phyloP scores from a whole-genome alignment of 1,284 basidiomycete genomes.

The Trametes sp. region DNA sequence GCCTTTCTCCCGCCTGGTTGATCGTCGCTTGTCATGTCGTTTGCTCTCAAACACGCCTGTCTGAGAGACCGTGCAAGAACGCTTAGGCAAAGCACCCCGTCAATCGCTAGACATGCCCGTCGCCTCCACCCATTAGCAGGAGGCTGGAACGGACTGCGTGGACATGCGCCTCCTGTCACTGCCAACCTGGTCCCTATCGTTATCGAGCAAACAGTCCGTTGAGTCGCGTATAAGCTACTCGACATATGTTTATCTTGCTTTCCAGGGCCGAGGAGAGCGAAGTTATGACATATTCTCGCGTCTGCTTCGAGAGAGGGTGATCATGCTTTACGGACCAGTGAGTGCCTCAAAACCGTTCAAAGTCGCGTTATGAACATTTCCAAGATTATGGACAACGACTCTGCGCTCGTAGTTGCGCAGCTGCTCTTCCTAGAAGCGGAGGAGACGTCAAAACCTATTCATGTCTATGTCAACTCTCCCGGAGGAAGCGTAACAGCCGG shows the following conservation, averaged over 20 bases:
- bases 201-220: slow-evolving; percentile 85
- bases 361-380: slow-evolving; percentile 20
- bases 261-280: slow-evolving; percentile 87
- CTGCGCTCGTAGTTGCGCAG: slow-evolving; percentile 88
- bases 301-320: slow-evolving; percentile 87
- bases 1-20: neutral
- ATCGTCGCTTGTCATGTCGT: slow-evolving; percentile 15
- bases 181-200: slow-evolving; percentile 82
- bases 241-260: neutral
- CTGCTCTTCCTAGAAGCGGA: slow-evolving; percentile 94
- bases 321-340: slow-evolving; percentile 94
- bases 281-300: slow-evolving; percentile 96
- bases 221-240: neutral
- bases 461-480: slow-evolving; percentile 94
- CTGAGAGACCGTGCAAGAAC: slow-evolving; percentile 7
- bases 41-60: slow-evolving; percentile 23
- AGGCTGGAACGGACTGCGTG: slow-evolving; percentile 21
- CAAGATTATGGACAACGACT: slow-evolving; percentile 86
- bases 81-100: neutral
- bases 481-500: slow-evolving; percentile 95
- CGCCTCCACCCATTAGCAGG: slow-evolving; percentile 46
- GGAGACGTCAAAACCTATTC: slow-evolving; percentile 90
- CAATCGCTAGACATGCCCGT: slow-evolving; percentile 36
- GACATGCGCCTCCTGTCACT: slow-evolving; percentile 27
- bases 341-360: slow-evolving; percentile 40